Evolutionary conservation across 2,329 filamentous ascomycete genomes (phyloP).

Genomic region (Amauroascus verrucosus): DNA sequence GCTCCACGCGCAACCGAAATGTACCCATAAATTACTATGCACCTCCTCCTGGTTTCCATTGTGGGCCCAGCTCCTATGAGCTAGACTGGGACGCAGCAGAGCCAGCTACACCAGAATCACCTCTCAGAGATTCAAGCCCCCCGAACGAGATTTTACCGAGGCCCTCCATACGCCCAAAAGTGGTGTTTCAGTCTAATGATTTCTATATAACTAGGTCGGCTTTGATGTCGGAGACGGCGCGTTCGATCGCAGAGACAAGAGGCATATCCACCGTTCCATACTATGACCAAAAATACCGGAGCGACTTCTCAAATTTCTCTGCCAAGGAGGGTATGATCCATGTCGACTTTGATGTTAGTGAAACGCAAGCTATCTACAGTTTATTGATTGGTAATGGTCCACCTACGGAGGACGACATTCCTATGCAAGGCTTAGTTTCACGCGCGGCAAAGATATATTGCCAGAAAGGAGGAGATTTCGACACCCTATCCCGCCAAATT

Average conservation of each 20-base stretch:
- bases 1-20: slow-evolving; percentile 23
- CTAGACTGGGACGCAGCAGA: slow-evolving; percentile 10
- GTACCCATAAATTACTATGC: slow-evolving; percentile 27
- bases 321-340: slow-evolving; percentile 17
- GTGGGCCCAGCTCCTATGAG: not conserved
- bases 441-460: not conserved
- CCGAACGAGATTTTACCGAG: not conserved
- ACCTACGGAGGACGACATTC: slow-evolving; percentile 14
- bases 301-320: not conserved
- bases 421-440: slow-evolving; percentile 20
- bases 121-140: not conserved
- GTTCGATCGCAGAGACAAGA: not conserved
- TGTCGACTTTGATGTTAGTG: slow-evolving; percentile 21
- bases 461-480: slow-evolving; percentile 1
- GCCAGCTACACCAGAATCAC: not conserved
- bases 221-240: slow-evolving; percentile 3
- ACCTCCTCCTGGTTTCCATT: not conserved
- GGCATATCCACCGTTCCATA: not conserved
- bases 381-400: slow-evolving; percentile 8
- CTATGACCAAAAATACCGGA: not conserved
- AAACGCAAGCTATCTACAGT: slow-evolving; percentile 20
- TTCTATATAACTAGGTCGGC: slow-evolving; percentile 16
- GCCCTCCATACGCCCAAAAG: not conserved
- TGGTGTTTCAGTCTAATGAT: slow-evolving; percentile 16
- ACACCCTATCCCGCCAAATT: not conserved